phyloP scores from a whole-genome alignment of 306 rosid species.

The Acacia acuminata region DNA sequence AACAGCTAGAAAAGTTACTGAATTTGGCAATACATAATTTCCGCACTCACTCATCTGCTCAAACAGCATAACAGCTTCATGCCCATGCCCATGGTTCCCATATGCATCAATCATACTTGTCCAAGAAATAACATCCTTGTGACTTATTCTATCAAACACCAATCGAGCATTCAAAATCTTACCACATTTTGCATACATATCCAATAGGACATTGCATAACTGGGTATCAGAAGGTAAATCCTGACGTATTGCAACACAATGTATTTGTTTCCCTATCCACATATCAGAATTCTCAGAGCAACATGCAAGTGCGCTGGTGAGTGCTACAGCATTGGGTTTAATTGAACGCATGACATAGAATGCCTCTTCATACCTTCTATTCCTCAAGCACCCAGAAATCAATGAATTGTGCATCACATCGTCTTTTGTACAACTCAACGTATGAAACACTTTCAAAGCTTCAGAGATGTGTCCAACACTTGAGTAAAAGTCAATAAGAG shows the following conservation, averaged over 20 bases:
- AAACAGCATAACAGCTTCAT: slow-evolving; percentile 50
- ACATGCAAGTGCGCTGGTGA: slow-evolving; percentile 57
- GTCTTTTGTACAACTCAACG: slow-evolving; percentile 49
- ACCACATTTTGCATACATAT: slow-evolving; percentile 73
- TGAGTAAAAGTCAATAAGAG: slow-evolving; percentile 64
- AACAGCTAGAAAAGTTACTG: slow-evolving; percentile 52
- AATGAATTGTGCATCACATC: slow-evolving; percentile 50
- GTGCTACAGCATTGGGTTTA: slow-evolving; percentile 55
- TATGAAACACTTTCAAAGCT: slow-evolving; percentile 49
- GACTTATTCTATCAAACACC: slow-evolving; percentile 43
- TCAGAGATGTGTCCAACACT: slow-evolving; percentile 45
- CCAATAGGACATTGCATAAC: slow-evolving; percentile 52
- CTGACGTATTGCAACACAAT: slow-evolving; percentile 55
- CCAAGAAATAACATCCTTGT: slow-evolving; percentile 58
- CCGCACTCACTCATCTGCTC: slow-evolving; percentile 40
- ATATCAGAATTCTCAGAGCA: slow-evolving; percentile 63
- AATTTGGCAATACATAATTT: slow-evolving; percentile 51
- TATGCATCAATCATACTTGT: slow-evolving; percentile 62
- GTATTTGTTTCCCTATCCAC: slow-evolving; percentile 64
- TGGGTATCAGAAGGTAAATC: slow-evolving; percentile 51
- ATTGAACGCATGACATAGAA: slow-evolving; percentile 45
- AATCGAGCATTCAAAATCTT: slow-evolving; percentile 37
- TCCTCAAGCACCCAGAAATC: slow-evolving; percentile 59
- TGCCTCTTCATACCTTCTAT: slow-evolving; percentile 44
- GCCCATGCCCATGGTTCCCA: slow-evolving; percentile 57